Evolutionary conservation across 306 rosid species (phyloP).

Genomic region (Glycine latifolia): DNA sequence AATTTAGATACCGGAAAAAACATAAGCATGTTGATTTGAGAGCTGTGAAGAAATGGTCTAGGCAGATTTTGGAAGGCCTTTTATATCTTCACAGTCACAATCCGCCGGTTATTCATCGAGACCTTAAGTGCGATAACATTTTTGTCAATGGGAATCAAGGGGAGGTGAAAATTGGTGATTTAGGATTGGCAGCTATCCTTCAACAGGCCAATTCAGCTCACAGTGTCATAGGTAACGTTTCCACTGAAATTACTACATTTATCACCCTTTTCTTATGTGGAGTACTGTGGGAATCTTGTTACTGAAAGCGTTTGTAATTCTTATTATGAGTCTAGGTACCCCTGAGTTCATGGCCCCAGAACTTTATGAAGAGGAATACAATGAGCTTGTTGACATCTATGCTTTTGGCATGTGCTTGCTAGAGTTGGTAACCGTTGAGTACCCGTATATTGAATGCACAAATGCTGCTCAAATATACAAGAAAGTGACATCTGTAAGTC

Average conservation of each 20-base stretch:
- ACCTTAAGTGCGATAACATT: slow-evolving; percentile 96
- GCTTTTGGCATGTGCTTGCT: slow-evolving; percentile 99
- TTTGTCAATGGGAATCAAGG: slow-evolving; percentile 99
- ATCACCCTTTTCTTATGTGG: slow-evolving; percentile 31
- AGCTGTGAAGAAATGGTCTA: slow-evolving; percentile 98
- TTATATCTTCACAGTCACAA: slow-evolving; percentile 90
- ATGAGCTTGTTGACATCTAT: slow-evolving; percentile 95
- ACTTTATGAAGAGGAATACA: slow-evolving; percentile 95
- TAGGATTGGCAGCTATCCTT: slow-evolving; percentile 96
- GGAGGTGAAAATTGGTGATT: slow-evolving; percentile 97
- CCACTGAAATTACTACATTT: slow-evolving; percentile 16
- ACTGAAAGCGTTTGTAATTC: slow-evolving; percentile 34
- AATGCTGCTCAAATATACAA: slow-evolving; percentile 99
- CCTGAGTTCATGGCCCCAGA: slow-evolving; percentile 99
- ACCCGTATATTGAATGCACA: slow-evolving; percentile 88
- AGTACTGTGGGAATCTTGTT: slow-evolving; percentile 24
- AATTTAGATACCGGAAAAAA: slow-evolving; percentile 82
- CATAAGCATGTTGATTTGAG: slow-evolving; percentile 97
- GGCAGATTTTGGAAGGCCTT: slow-evolving; percentile 97
- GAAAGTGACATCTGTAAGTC: slow-evolving; percentile 97
- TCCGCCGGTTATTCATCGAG: slow-evolving; percentile 95
- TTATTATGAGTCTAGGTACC: slow-evolving; percentile 66
- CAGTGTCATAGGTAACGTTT: slow-evolving; percentile 87
- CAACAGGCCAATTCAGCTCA: slow-evolving; percentile 90
- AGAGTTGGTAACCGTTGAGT: slow-evolving; percentile 93